Conservation (phyloP, 495 filamentous ascomycete species). For the Penicillium mononematosum region DNA sequence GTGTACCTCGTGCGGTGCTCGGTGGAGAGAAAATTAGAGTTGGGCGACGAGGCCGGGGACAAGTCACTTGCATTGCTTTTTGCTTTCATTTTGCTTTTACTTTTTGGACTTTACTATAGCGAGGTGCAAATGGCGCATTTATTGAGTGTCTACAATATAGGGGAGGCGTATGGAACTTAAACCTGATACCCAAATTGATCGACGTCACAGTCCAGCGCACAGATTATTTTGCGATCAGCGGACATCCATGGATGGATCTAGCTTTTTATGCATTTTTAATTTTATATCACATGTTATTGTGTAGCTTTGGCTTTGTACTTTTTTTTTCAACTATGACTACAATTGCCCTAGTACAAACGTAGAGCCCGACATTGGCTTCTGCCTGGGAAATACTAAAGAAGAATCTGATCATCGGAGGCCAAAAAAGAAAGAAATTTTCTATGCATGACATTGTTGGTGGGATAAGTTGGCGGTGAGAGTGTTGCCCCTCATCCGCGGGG, state of each 20-base stretch:
- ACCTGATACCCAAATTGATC: constrained; percentile 30
- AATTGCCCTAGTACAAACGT: neutral
- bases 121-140: constrained; percentile 18
- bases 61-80: constrained; percentile 1
- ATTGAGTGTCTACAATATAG: neutral
- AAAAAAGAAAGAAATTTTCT: constrained; percentile 7
- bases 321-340: neutral
- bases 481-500: constrained; percentile 24
- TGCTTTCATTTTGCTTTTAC: neutral
- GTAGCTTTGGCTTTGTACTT: neutral
- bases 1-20: constrained; percentile 45
- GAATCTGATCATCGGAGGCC: constrained; percentile 7
- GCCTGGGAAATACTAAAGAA: neutral
- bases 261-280: neutral
- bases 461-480: constrained; percentile 22
- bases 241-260: neutral
- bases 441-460: constrained; percentile 24
- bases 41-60: neutral
- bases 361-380: constrained; percentile 6
- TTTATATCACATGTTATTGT: neutral
- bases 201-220: constrained; percentile 21
- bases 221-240: constrained; percentile 10
- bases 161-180: neutral
- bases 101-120: constrained; percentile 1
- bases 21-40: constrained; percentile 48